Percentiles rank a stretch among this genome's conserved stretches.
phyloP scores from a whole-genome alignment of 1,284 basidiomycete genomes.

The Agaricales sp. region DNA sequence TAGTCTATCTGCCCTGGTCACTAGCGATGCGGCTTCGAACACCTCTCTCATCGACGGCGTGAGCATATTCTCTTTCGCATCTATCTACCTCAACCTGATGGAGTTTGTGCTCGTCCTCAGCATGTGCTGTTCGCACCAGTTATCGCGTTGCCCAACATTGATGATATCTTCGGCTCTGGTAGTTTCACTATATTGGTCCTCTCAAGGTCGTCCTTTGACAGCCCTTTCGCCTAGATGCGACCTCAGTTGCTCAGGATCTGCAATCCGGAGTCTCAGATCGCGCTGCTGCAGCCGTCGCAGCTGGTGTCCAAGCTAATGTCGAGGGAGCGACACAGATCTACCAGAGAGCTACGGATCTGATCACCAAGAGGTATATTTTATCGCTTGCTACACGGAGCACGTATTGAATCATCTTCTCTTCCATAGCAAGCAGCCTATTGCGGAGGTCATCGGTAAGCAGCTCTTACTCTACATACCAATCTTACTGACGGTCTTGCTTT shows the following conservation, averaged over 20 bases:
- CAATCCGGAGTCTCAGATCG: neutral
- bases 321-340: constrained; percentile 2
- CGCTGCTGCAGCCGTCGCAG: neutral
- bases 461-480: neutral
- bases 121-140: constrained; percentile 15
- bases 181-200: too few relatives aligned
- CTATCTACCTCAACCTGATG: constrained; percentile 5
- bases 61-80: neutral
- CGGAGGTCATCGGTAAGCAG: constrained; percentile 10
- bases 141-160: constrained; percentile 17
- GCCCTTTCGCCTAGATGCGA: neutral
- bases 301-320: constrained; percentile 5
- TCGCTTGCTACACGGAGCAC: constrained; percentile 1
- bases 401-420: too few relatives aligned
- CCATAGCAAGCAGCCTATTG: constrained; percentile 6
- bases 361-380: constrained; percentile 6
- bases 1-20: constrained; percentile 12
- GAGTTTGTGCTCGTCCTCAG: constrained; percentile 11
- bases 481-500: neutral
- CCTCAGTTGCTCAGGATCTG: neutral
- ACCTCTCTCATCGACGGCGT: neutral
- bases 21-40: constrained; percentile 3
- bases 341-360: constrained; percentile 1
- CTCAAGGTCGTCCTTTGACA: too few relatives aligned
- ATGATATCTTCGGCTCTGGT: constrained; percentile 14